Evolutionary conservation across 2,329 filamentous ascomycete genomes (phyloP).

Genomic region (Calonectria fujianensis): DNA sequence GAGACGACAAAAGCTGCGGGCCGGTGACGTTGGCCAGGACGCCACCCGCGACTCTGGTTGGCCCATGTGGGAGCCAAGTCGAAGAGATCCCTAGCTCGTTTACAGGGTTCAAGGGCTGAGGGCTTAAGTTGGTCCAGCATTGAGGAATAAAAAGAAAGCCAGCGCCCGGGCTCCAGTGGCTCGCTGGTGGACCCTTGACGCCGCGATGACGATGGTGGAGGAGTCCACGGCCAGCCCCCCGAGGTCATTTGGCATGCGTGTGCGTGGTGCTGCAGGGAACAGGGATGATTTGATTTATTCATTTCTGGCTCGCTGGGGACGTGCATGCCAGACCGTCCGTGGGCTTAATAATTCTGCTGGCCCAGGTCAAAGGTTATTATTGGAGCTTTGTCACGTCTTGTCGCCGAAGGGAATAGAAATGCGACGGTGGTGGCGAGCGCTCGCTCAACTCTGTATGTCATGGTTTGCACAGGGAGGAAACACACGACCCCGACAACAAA

Average conservation of each 20-base stretch:
- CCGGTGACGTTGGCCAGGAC: constrained; percentile 52
- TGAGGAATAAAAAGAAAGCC: constrained; percentile 26
- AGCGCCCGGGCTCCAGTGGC: constrained; percentile 23
- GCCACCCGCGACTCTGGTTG: constrained; percentile 50
- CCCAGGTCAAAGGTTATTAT: background rate
- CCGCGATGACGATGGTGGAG: constrained; percentile 51
- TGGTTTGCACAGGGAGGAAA: background rate
- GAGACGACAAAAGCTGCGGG: constrained; percentile 42
- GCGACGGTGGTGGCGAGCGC: constrained; percentile 1
- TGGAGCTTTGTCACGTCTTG: background rate
- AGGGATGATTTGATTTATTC: constrained; percentile 17
- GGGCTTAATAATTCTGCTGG: constrained; percentile 19
- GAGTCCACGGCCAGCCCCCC: constrained; percentile 28
- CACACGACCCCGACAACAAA: background rate
- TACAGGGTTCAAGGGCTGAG: constrained; percentile 23
- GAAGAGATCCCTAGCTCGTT: constrained; percentile 9
- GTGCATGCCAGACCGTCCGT: constrained; percentile 10
- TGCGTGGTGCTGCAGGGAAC: constrained; percentile 24
- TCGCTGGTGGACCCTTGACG: constrained; percentile 56
- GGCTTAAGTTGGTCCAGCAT: constrained; percentile 23
- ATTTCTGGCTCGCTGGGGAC: constrained; percentile 18
- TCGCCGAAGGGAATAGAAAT: background rate
- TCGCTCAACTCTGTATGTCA: background rate
- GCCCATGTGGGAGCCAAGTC: constrained; percentile 24
- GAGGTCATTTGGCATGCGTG: constrained; percentile 21